Base-by-base conservation (phyloP, 2,329 filamentous ascomycete species). In the Nannizziopsis arthrosporioides region DNA sequence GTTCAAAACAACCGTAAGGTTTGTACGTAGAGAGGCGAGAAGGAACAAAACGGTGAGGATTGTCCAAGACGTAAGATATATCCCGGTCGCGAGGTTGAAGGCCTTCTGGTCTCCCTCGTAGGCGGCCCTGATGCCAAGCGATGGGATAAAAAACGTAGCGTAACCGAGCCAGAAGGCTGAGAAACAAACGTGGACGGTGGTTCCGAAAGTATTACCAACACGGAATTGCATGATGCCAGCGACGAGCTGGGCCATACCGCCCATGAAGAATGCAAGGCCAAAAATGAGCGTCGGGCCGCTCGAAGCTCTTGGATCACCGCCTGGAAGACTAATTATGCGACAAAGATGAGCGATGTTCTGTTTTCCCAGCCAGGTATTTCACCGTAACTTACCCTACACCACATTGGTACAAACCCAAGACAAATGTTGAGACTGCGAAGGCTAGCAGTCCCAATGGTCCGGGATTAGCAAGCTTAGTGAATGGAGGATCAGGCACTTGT, bases 401-500 rank as follows among this genome's bases (percentile, higher is more conserved):
- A 46, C 68, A 70, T 44, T 70, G 62, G 52, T 69, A 69, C 1
- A 75, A 57, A 19, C 70, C 71, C 32, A 82, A 69, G 11, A 78
- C 70, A 58, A 82, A 81, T 8, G 78, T 81, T 8, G 80, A 81
- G 54, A 80, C 59, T n/a, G 78, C 77, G 63, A 83, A 82, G 65
- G 75, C 77, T 44, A 76, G 73, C 41, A 80, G 70, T 48, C 77
- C 77, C 17, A 80, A 68, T 8, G 77, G 77, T 50, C 76, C 76
- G 41, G 77, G 77, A 61, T 80, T 80, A 60, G 70, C 77, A 57
- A 51, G 46, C 32, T 53, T 49, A 27, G 34, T 38, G 35, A 48
- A 51, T 1, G 48, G 37, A 41, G 46, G 53, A 37, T 32, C 37
- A 17, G 48, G 42, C 19, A 53, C 49, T 17, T 49, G 39, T 34